Conservation (phyloP, 495 filamentous ascomycete genomes). For the Corynascus novoguineensis region DNA sequence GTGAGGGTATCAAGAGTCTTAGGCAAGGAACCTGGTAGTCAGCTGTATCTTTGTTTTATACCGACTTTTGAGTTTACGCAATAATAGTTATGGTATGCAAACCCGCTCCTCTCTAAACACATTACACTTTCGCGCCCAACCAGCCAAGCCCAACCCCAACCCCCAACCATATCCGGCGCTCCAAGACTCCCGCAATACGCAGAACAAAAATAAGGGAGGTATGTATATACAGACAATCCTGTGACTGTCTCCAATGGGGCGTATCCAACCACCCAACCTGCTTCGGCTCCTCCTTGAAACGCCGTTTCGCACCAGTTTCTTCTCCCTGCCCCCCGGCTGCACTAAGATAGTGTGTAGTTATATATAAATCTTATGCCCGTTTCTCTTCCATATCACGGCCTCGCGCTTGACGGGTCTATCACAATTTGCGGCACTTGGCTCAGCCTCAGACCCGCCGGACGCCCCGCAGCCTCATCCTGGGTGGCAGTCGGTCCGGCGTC, state of each 20-base stretch:
- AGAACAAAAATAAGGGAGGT: background rate
- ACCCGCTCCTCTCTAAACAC: background rate
- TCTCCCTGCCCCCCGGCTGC: background rate
- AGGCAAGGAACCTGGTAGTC: too few species aligned
- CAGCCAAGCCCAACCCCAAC: background rate
- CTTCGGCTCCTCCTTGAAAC: background rate
- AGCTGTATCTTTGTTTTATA: too few species aligned
- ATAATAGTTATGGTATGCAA: background rate
- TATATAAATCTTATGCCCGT: background rate
- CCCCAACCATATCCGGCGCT: background rate
- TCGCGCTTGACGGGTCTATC: slow-evolving; percentile 46
- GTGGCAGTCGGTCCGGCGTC: slow-evolving; percentile 24
- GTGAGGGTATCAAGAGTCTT: too few species aligned
- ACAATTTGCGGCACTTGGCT: slow-evolving; percentile 45
- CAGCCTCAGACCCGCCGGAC: slow-evolving; percentile 36
- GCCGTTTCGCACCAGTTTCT: background rate
- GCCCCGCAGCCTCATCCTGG: slow-evolving; percentile 30
- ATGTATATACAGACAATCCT: background rate
- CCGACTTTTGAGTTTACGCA: too few species aligned
- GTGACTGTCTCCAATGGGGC: background rate
- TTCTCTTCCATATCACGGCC: slow-evolving; percentile 20
- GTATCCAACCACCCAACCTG: background rate
- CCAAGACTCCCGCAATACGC: background rate
- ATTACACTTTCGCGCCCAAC: background rate
- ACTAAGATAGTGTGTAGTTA: background rate